A percentile compares a stretch with the other conserved stretches of the same genome.
Conservation (phyloP, 768 basidiomycete species). For the Tubosaeta sp. region DNA sequence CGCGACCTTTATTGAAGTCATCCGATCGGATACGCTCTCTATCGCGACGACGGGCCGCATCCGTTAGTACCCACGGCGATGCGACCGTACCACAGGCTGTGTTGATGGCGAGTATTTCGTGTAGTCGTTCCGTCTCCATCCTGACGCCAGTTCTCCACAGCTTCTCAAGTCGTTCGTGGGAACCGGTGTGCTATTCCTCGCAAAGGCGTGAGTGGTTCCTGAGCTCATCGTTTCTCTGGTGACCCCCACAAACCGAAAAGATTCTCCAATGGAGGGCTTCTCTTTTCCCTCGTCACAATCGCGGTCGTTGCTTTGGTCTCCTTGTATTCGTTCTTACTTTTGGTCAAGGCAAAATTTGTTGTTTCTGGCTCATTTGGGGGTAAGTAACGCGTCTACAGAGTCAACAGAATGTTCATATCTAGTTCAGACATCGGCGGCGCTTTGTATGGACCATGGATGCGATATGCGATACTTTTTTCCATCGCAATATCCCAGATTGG, state of each 20-base stretch:
- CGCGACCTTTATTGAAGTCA: slow-evolving; percentile 51
- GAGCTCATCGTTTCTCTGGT: background rate
- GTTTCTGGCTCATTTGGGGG: slow-evolving; percentile 94
- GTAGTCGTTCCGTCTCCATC: background rate
- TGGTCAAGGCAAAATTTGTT: slow-evolving; percentile 82
- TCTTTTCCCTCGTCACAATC: slow-evolving; percentile 81
- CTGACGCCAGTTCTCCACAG: slow-evolving; percentile 34
- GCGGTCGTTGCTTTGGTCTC: slow-evolving; percentile 81
- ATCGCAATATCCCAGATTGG: slow-evolving; percentile 89
- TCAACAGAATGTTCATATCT: background rate
- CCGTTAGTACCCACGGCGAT: slow-evolving; percentile 68
- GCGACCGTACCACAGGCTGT: slow-evolving; percentile 90
- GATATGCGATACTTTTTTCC: slow-evolving; percentile 79
- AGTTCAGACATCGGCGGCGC: slow-evolving; percentile 82
- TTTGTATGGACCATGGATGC: slow-evolving; percentile 92
- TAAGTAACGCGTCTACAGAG: slow-evolving; percentile 30
- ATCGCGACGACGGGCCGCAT: slow-evolving; percentile 51
- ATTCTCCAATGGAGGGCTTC: slow-evolving; percentile 91
- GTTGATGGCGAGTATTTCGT: slow-evolving; percentile 64
- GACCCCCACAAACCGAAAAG: slow-evolving; percentile 35
- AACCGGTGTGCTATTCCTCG: slow-evolving; percentile 93
- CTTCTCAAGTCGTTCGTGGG: slow-evolving; percentile 92
- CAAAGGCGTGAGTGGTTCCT: slow-evolving; percentile 63
- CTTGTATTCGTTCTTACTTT: slow-evolving; percentile 88
- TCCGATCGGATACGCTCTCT: slow-evolving; percentile 42